Conservation (phyloP, 192 early-diverging fungal species). For the Gryganskiella cystojenkinii region DNA sequence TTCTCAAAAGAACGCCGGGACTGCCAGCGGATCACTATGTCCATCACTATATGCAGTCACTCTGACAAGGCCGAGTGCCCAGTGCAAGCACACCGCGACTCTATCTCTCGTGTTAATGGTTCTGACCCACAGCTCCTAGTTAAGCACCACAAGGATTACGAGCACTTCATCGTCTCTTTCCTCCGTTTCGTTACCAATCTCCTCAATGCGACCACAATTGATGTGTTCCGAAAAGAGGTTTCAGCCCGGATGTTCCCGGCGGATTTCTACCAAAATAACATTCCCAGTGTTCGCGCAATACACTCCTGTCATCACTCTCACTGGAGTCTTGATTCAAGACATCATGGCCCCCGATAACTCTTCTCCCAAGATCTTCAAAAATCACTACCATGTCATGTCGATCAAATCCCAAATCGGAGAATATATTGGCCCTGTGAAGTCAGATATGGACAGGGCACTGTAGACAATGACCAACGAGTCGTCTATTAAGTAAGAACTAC, state of each 20-base stretch:
- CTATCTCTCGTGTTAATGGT: not conserved
- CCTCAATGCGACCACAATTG: not conserved
- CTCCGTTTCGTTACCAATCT: constrained; percentile 3
- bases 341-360: constrained; percentile 27
- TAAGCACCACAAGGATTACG: constrained; percentile 6
- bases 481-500: too few species aligned
- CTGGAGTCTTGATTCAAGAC: constrained; percentile 7
- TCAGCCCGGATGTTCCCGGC: not conserved
- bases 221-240: not conserved
- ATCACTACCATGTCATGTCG: constrained; percentile 14
- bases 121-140: not conserved
- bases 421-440: constrained; percentile 19
- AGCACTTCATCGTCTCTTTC: not conserved
- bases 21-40: constrained; percentile 12
- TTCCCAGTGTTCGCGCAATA: constrained; percentile 10
- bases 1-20: constrained; percentile 21
- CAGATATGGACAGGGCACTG: not conserved
- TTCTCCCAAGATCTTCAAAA: constrained; percentile 19
- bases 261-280: not conserved
- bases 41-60: not conserved
- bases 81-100: constrained; percentile 4
- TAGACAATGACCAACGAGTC: not conserved
- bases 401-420: not conserved
- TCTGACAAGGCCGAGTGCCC: constrained; percentile 10
- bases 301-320: not conserved